Evolutionary conservation across 495 filamentous ascomycete species (phyloP).

Genomic region (Lepidopterella palustris): DNA sequence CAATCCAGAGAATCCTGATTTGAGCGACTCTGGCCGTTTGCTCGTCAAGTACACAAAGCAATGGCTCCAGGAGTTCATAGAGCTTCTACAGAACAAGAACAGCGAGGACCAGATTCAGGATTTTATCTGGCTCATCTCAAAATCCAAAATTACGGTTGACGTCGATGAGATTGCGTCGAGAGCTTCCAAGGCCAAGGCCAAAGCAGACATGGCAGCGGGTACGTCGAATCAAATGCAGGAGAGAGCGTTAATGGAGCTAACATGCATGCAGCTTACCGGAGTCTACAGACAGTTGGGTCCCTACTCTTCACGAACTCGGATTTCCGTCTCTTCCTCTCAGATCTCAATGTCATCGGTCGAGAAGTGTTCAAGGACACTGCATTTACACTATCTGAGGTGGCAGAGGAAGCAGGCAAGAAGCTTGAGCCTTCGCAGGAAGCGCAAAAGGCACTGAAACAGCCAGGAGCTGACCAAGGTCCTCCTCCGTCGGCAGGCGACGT

Average conservation of each 20-base stretch:
- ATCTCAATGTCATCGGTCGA: slow-evolving; percentile 68
- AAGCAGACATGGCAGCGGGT: slow-evolving; percentile 76
- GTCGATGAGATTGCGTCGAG: slow-evolving; percentile 55
- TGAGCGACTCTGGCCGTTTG: slow-evolving; percentile 69
- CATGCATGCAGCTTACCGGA: slow-evolving; percentile 61
- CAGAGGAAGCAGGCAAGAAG: slow-evolving; percentile 63
- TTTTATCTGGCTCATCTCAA: slow-evolving; percentile 77
- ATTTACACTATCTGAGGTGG: slow-evolving; percentile 63
- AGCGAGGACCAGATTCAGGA: slow-evolving; percentile 80
- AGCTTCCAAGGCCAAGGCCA: slow-evolving; percentile 58
- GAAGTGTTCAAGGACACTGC: slow-evolving; percentile 87
- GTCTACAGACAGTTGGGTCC: slow-evolving; percentile 73
- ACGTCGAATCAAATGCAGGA: slow-evolving; percentile 21
- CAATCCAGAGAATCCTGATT: slow-evolving; percentile 65
- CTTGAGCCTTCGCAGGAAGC: slow-evolving; percentile 61
- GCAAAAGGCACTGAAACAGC: slow-evolving; percentile 48
- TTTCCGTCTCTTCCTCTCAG: slow-evolving; percentile 80
- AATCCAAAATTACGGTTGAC: slow-evolving; percentile 64
- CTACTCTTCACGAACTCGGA: slow-evolving; percentile 84
- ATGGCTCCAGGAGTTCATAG: slow-evolving; percentile 68
- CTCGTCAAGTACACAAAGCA: slow-evolving; percentile 65
- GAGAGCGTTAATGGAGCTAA: slow-evolving; percentile 1
- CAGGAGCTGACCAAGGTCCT: slow-evolving; percentile 49
- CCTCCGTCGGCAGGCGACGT: slow-evolving; percentile 55
- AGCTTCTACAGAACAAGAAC: slow-evolving; percentile 75